Evolutionary conservation across 352 stramenopile species (phyloP).

Genomic region (Phytophthora megakarya): DNA sequence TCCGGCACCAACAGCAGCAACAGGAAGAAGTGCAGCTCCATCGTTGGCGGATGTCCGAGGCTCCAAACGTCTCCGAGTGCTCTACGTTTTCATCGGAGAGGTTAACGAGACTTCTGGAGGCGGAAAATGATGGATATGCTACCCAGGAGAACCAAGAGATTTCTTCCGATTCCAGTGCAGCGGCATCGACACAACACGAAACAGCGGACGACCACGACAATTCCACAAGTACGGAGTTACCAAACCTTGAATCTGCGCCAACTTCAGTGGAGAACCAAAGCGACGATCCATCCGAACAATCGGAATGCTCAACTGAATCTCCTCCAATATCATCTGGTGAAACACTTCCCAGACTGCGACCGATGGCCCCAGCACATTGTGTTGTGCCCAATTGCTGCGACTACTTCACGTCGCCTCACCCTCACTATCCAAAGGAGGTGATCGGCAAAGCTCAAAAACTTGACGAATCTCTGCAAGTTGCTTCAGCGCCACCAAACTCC

Average conservation of each 20-base stretch:
- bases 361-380: slow-evolving; percentile 15
- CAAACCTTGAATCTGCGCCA: slow-evolving; percentile 7
- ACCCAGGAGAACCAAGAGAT: slow-evolving; percentile 8
- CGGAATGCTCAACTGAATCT: slow-evolving; percentile 4
- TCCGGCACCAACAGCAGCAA: slow-evolving; percentile 14
- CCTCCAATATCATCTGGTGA: slow-evolving; percentile 14
- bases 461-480: slow-evolving; percentile 6
- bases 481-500: slow-evolving; percentile 2
- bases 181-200: slow-evolving; percentile 6
- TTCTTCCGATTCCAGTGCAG: slow-evolving; percentile 7
- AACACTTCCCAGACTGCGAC: slow-evolving; percentile 31
- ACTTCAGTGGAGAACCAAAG: slow-evolving; percentile 22
- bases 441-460: slow-evolving; percentile 23
- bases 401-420: slow-evolving; percentile 39
- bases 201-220: slow-evolving; percentile 13
- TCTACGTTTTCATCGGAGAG: slow-evolving; percentile 26
- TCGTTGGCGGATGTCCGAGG: slow-evolving; percentile 27
- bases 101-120: slow-evolving; percentile 15
- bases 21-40: slow-evolving; percentile 20
- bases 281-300: slow-evolving; percentile 11
- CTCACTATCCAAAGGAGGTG: slow-evolving; percentile 38
- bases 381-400: slow-evolving; percentile 44
- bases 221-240: slow-evolving; percentile 14
- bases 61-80: slow-evolving; percentile 21
- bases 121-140: slow-evolving; percentile 6